These are phyloP conservation scores for Eimeria necatrix DNA, from an alignment of 169 alveolate genomes.

Conservation along the genomic window DNA sequence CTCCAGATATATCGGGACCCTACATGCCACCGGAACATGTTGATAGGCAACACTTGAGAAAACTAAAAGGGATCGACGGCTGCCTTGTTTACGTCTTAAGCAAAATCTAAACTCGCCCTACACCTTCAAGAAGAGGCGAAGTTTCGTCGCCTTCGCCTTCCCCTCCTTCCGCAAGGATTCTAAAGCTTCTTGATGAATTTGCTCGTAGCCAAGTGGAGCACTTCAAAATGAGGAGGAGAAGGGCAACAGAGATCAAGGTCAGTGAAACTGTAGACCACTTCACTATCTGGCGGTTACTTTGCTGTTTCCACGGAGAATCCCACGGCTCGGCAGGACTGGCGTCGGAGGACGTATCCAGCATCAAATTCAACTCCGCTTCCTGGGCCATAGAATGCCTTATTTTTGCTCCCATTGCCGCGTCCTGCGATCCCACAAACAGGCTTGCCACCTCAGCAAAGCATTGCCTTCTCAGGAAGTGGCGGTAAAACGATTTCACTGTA, in stretches of 20 bases:
- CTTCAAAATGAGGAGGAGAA: not conserved
- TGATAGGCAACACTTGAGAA: not conserved
- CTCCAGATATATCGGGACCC: no score
- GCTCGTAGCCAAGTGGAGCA: not conserved
- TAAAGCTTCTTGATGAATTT: not conserved
- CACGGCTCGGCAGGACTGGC: not conserved
- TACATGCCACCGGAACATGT: no score
- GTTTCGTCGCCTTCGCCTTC: not conserved
- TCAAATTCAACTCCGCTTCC: not conserved
- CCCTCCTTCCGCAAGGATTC: constrained; percentile 10
- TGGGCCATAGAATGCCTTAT: not conserved
- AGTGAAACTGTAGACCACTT: not conserved
- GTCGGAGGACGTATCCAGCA: not conserved
- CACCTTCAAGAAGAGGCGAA: not conserved
- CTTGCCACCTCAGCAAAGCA: not conserved
- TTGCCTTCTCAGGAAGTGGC: no score
- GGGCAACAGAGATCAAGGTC: not conserved
- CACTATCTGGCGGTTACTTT: not conserved
- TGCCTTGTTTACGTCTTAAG: not conserved
- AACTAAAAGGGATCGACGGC: not conserved
- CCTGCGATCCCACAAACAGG: not conserved
- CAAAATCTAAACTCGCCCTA: not conserved
- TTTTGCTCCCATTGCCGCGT: not conserved
- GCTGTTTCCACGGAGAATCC: not conserved
- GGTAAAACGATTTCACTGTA: not conserved